Evolutionary conservation across 1,139 yeast genomes (phyloP).

Genomic region (Suhomyces choctaworum): DNA sequence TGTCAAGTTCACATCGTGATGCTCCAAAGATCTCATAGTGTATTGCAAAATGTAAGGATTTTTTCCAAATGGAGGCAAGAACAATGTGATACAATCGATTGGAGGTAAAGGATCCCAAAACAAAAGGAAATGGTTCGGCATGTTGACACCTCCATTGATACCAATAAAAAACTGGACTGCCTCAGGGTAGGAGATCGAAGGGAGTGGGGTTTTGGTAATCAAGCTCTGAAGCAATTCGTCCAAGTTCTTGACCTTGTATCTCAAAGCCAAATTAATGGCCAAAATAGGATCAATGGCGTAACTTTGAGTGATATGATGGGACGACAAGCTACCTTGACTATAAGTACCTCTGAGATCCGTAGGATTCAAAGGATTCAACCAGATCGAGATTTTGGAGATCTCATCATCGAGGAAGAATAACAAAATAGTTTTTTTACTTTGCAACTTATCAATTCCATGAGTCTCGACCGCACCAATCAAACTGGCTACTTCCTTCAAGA

Average conservation of each 20-base stretch:
- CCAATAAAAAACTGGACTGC: conserved; percentile 63
- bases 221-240: conserved; percentile 49
- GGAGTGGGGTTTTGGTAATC: conserved; percentile 57
- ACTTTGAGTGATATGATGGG: conserved; percentile 48
- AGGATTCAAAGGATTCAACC: conserved; percentile 73
- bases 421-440: conserved; percentile 51
- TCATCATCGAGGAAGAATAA: conserved; percentile 75
- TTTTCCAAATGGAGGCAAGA: conserved; percentile 71
- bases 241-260: conserved; percentile 51
- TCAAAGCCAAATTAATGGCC: conserved; percentile 68
- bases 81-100: conserved; percentile 79
- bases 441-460: conserved; percentile 29
- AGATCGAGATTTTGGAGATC: conserved; percentile 65
- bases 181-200: conserved; percentile 60
- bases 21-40: conserved; percentile 86
- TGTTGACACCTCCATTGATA: conserved; percentile 41
- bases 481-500: conserved; percentile 55
- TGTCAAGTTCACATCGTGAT: conserved; percentile 83
- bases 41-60: conserved; percentile 77
- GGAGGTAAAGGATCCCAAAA: conserved; percentile 84
- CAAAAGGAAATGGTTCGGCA: conserved; percentile 50
- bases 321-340: conserved; percentile 34
- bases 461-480: conserved; percentile 27
- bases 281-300: conserved; percentile 69
- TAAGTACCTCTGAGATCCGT: conserved; percentile 41